A percentile compares a stretch with the other conserved stretches of the same genome.
phyloP scores from a whole-genome alignment of 192 early-diverging fungal species.

The Gorgonomyces haynaldii region DNA sequence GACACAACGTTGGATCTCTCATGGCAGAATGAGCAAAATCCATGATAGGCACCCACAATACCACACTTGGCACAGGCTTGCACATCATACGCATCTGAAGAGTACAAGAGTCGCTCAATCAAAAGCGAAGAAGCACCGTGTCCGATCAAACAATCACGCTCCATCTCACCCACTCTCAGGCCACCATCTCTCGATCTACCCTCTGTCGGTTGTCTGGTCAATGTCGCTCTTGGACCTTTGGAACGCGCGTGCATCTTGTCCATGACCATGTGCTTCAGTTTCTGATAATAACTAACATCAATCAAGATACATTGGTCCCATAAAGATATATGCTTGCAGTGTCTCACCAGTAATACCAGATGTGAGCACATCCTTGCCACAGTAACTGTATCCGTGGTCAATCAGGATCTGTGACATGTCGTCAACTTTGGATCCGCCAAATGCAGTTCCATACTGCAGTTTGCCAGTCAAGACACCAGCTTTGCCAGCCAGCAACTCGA shows the following conservation, averaged over 20 bases:
- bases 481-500: slow-evolving; percentile 92
- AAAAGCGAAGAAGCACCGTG: slow-evolving; percentile 89
- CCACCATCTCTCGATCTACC: slow-evolving; percentile 95
- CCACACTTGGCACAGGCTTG: slow-evolving; percentile 86
- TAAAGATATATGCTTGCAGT: slow-evolving; percentile 89
- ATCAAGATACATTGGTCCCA: slow-evolving; percentile 60
- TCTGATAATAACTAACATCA: slow-evolving; percentile 66
- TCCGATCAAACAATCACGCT: slow-evolving; percentile 94
- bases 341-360: slow-evolving; percentile 79
- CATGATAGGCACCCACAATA: slow-evolving; percentile 76
- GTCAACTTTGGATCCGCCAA: slow-evolving; percentile 88
- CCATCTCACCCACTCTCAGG: slow-evolving; percentile 96
- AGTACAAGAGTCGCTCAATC: slow-evolving; percentile 86
- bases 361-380: slow-evolving; percentile 93
- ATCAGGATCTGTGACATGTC: slow-evolving; percentile 91
- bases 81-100: slow-evolving; percentile 87
- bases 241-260: slow-evolving; percentile 98
- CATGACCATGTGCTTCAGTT: slow-evolving; percentile 98
- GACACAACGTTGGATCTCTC: slow-evolving; percentile 69
- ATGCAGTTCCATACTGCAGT: slow-evolving; percentile 87
- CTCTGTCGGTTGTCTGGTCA: slow-evolving; percentile 94
- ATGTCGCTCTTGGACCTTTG: slow-evolving; percentile 76
- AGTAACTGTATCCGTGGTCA: slow-evolving; percentile 88
- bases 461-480: slow-evolving; percentile 85
- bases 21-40: slow-evolving; percentile 79